These are phyloP conservation scores for Helenozyma rhizophorensis DNA, from an alignment of 805 yeast species.

Conservation along the genomic window DNA sequence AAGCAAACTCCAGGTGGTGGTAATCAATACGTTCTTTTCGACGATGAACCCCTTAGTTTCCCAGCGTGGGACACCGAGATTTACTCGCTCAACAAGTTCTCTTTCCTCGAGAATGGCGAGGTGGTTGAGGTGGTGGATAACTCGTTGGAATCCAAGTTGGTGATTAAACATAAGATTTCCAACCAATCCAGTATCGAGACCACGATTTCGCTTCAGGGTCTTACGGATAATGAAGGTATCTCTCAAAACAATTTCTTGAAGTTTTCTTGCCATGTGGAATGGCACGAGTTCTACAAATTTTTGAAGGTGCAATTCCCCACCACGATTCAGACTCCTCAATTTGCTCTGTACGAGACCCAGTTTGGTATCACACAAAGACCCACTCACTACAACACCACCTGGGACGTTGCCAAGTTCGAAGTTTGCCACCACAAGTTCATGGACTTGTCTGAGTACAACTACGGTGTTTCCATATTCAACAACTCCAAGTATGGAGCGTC, in stretches of 20 bases:
- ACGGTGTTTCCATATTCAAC: slow-evolving; percentile 83
- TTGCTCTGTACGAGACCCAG: slow-evolving; percentile 88
- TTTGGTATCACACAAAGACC: slow-evolving; percentile 90
- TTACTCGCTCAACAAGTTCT: slow-evolving; percentile 71
- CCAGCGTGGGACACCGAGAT: slow-evolving; percentile 99
- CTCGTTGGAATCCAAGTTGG: slow-evolving; percentile 58
- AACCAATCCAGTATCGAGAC: slow-evolving; percentile 57
- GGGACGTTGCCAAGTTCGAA: slow-evolving; percentile 97
- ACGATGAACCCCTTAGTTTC: slow-evolving; percentile 86
- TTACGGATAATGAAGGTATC: slow-evolving; percentile 43
- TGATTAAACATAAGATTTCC: slow-evolving; percentile 59
- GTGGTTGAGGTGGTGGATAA: slow-evolving; percentile 43
- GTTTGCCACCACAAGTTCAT: slow-evolving; percentile 93
- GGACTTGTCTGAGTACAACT: slow-evolving; percentile 79
- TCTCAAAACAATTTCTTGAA: slow-evolving; percentile 30
- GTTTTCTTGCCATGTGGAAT: slow-evolving; percentile 52
- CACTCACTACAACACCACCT: slow-evolving; percentile 88
- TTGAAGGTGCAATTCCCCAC: slow-evolving; percentile 95
- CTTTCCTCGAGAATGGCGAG: slow-evolving; percentile 39
- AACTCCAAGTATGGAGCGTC: slow-evolving; percentile 89
- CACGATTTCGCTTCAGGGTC: slow-evolving; percentile 63
- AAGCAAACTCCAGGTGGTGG: slow-evolving; percentile 56
- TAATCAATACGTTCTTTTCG: slow-evolving; percentile 75
- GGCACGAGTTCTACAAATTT: slow-evolving; percentile 87
- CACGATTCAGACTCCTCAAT: slow-evolving; percentile 60